Evolutionary conservation across 2,329 filamentous ascomycete genomes (phyloP).

Genomic region (Dendrostoma leiphaemia): DNA sequence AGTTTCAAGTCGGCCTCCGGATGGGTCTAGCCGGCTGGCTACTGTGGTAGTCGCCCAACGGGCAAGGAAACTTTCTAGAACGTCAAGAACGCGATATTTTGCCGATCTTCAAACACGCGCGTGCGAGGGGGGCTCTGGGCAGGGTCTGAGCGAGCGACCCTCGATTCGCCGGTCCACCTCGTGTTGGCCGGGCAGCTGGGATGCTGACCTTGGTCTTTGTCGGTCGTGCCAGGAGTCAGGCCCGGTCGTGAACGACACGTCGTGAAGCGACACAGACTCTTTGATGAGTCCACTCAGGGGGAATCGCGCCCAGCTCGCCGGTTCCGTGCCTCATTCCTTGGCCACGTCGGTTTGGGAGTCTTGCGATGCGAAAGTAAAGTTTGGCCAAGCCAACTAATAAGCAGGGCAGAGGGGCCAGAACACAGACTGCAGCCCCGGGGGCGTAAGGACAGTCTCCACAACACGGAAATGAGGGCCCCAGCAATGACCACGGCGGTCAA

Average conservation of each 20-base stretch:
- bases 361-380: neutral
- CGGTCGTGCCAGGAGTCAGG: too few relatives aligned
- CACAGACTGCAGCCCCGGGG: neutral
- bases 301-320: neutral
- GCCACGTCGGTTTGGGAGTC: neutral
- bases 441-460: constrained; percentile 10
- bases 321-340: too few relatives aligned
- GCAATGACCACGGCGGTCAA: constrained; percentile 11
- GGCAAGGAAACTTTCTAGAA: constrained; percentile 13
- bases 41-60: too few relatives aligned
- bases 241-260: neutral
- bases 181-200: neutral
- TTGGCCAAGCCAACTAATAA: too few relatives aligned
- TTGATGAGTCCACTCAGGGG: neutral
- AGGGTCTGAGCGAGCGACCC: neutral
- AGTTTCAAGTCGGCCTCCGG: neutral
- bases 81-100: neutral
- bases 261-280: constrained; percentile 5
- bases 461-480: constrained; percentile 17
- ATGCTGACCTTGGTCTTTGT: constrained; percentile 4
- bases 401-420: neutral
- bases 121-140: too few relatives aligned
- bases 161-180: neutral
- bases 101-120: too few relatives aligned
- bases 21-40: too few relatives aligned